Evolutionary conservation across 1,284 basidiomycete species (phyloP).

Genomic region (Pyrrhoderma noxium): DNA sequence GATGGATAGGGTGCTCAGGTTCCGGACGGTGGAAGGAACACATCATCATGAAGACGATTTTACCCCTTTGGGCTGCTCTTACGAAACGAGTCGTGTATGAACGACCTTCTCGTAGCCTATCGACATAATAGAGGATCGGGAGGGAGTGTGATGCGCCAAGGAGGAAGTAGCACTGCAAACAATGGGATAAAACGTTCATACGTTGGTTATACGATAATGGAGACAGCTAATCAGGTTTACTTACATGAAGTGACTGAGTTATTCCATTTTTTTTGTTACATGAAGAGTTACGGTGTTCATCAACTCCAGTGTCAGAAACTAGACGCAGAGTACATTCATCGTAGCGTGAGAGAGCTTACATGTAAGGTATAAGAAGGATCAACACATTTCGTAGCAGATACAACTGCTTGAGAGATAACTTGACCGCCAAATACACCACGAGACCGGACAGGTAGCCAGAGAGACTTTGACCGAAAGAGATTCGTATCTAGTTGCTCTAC

Average conservation of each 20-base stretch:
- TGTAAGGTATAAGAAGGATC: slow-evolving; percentile 62
- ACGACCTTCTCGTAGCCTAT: slow-evolving; percentile 75
- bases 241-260: slow-evolving; percentile 34
- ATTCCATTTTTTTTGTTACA: no score
- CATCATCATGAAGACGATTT: slow-evolving; percentile 73
- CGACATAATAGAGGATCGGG: slow-evolving; percentile 81
- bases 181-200: no score
- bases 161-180: slow-evolving; percentile 75
- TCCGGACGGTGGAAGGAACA: slow-evolving; percentile 85
- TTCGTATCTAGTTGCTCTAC: slow-evolving; percentile 76
- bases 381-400: slow-evolving; percentile 73
- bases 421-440: slow-evolving; percentile 87
- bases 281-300: no score
- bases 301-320: slow-evolving; percentile 23
- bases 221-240: no score
- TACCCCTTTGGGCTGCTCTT: slow-evolving; percentile 69
- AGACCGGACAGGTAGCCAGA: slow-evolving; percentile 59
- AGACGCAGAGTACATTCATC: slow-evolving; percentile 61
- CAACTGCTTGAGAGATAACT: slow-evolving; percentile 83
- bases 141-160: slow-evolving; percentile 68
- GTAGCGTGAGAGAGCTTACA: slow-evolving; percentile 37
- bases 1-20: slow-evolving; percentile 59
- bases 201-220: background rate
- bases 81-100: slow-evolving; percentile 72
- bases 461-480: slow-evolving; percentile 65